phyloP scores from a whole-genome alignment of 139 green algal genomes.

The Eudorina sp. region DNA sequence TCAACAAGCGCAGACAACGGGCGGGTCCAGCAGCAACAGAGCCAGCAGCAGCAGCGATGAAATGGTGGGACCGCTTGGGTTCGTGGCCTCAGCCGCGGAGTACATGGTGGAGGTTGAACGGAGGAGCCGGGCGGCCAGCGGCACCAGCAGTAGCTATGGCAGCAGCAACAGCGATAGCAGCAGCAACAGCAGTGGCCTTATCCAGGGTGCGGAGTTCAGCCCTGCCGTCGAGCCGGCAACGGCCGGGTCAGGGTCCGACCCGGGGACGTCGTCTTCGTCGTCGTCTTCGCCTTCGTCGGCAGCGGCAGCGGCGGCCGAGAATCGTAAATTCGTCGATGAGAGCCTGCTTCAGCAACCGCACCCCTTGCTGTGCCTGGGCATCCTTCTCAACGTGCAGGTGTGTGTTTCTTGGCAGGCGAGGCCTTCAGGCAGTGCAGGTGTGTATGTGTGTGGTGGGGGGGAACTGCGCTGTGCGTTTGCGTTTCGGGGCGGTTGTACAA shows the following conservation, averaged over 20 bases:
- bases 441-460: no score
- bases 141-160: background rate
- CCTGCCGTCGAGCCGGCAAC: no score
- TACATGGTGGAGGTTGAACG: background rate
- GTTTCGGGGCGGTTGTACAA: no score
- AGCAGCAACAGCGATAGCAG: background rate
- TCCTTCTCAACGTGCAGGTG: conserved; percentile 41
- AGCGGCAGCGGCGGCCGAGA: background rate
- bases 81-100: background rate
- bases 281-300: background rate
- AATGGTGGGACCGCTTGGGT: conserved; percentile 11
- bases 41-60: background rate
- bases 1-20: no score
- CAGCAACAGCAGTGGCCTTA: no score
- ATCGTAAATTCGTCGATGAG: background rate
- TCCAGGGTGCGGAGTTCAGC: no score
- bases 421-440: no score
- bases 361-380: background rate
- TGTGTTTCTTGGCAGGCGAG: no score
- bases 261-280: no score
- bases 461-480: no score
- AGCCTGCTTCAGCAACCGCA: background rate
- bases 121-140: background rate
- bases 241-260: no score
- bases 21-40: background rate